Base-by-base conservation (phyloP, 2,329 filamentous ascomycete genomes). In the Diaporthe sp. region DNA sequence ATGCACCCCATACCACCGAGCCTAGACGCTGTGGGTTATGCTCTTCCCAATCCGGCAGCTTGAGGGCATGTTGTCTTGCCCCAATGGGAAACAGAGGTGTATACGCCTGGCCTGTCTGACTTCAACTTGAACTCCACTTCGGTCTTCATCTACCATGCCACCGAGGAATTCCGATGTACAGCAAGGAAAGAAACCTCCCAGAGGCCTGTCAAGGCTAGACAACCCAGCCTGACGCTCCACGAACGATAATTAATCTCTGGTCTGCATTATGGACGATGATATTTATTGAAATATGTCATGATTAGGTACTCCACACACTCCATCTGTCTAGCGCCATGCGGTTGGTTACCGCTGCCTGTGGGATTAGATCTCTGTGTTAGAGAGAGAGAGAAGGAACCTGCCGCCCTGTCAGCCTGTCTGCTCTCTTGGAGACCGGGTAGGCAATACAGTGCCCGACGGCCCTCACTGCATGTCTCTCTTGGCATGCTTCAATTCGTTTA, bases 391-490 rank as follows among this genome's bases (percentile, higher is more conserved):
- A 56, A 70, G 27, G 25, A 42, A 25, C 8, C 37, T 42, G 12
- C 37, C n/a, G 56, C 56, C n/a, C 25, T n/a, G n/a, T n/a, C n/a
- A n/a, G n/a, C 69, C 56, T 61, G 47, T 71, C 69, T 27, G 19
- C 56, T 71, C 44, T 53, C 69, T 63, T 61, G 44, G 32, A 53
- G 58, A 27, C n/a, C 69, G 35, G 32, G 56, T 56, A 51, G 55
- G 56, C 56, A 42, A 39, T 63, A 71, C 69, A 71, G 56, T 71
- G 69, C 44, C 69, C 55, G 35, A 50, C 22, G 69, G 58, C 44
- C 35, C 56, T 73, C 47, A 27, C 50, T 61, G 44, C 7, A 47
- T 75, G 71, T 73, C 73, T 73, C 58, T 73, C 39, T 42, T 47
- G 25, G 22, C 47, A 47, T 35, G 32, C 39, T 70, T 27, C 47